Percentiles rank a stretch among this genome's conserved stretches.
phyloP scores from a whole-genome alignment of 768 basidiomycete species.

The Hericium rajendrae region DNA sequence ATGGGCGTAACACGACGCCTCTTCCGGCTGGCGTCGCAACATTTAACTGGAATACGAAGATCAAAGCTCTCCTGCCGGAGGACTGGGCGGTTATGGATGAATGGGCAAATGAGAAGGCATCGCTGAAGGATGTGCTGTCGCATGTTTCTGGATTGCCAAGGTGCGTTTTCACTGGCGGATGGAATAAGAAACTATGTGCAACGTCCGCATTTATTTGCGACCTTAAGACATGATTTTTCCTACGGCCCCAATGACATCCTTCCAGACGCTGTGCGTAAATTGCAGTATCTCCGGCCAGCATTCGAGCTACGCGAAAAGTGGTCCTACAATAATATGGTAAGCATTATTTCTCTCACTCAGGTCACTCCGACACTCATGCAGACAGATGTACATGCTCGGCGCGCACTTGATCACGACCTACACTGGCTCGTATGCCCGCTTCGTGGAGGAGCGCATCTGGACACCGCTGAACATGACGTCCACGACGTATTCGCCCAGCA shows the following conservation, averaged over 20 bases:
- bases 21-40: not conserved
- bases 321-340: slow-evolving; percentile 29
- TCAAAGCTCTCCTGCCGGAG: not conserved
- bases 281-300: slow-evolving; percentile 23
- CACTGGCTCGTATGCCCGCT: slow-evolving; percentile 26
- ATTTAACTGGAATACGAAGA: slow-evolving; percentile 4
- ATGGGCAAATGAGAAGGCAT: slow-evolving; percentile 22
- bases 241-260: slow-evolving; percentile 2
- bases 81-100: slow-evolving; percentile 28
- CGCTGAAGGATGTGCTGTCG: slow-evolving; percentile 22
- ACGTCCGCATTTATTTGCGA: not conserved
- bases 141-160: slow-evolving; percentile 25
- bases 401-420: slow-evolving; percentile 26
- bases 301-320: slow-evolving; percentile 28
- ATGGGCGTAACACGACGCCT: slow-evolving; percentile 2
- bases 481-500: slow-evolving; percentile 26
- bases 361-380: not conserved
- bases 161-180: slow-evolving; percentile 7
- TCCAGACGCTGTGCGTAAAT: slow-evolving; percentile 8
- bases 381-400: slow-evolving; percentile 30
- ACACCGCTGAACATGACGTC: slow-evolving; percentile 29
- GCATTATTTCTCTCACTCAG: not conserved
- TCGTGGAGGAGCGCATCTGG: slow-evolving; percentile 32
- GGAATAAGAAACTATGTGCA: not conserved
- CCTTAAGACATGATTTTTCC: slow-evolving; percentile 4